Evolutionary conservation across 768 basidiomycete species (phyloP).

Genomic region (Exidia glandulosa): DNA sequence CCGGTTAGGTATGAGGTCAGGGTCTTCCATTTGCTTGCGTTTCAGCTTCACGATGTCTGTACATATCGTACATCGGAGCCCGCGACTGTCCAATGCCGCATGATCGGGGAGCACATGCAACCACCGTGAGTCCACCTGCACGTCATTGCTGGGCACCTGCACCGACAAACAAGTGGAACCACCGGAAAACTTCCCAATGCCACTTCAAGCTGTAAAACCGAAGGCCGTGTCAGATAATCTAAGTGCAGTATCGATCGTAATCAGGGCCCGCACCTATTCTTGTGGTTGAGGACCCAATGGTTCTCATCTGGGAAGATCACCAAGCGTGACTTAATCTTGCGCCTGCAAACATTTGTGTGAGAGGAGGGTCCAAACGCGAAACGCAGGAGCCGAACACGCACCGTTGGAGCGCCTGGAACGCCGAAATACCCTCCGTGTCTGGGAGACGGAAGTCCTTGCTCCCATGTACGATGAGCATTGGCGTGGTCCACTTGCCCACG

Average conservation of each 20-base stretch:
- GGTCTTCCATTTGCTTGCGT: too few species aligned
- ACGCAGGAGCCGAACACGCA: conserved; percentile 26
- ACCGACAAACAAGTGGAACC: conserved; percentile 39
- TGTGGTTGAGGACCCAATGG: conserved; percentile 80
- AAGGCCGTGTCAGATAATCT: background rate
- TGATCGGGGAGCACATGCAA: too few species aligned
- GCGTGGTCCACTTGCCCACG: conserved; percentile 77
- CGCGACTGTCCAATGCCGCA: too few species aligned
- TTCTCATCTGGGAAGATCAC: conserved; percentile 87
- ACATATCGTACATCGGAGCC: too few species aligned
- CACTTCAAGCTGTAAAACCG: conserved; percentile 59
- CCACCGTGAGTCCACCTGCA: too few species aligned
- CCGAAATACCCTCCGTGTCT: conserved; percentile 73
- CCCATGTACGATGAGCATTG: conserved; percentile 74
- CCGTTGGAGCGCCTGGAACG: conserved; percentile 81
- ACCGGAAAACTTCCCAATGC: conserved; percentile 90
- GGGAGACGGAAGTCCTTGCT: conserved; percentile 84
- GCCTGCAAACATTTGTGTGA: conserved; percentile 28
- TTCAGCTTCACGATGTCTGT: too few species aligned
- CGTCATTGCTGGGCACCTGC: background rate
- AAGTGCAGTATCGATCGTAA: too few species aligned
- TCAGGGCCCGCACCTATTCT: conserved; percentile 42
- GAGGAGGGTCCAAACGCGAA: conserved; percentile 7
- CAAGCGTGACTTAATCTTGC: conserved; percentile 59
- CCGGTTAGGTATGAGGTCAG: too few species aligned